A percentile compares a stretch with the other conserved stretches of the same genome.
Evolutionary conservation across 257 asterid species (phyloP).

Genomic region (Solanum chilense): DNA sequence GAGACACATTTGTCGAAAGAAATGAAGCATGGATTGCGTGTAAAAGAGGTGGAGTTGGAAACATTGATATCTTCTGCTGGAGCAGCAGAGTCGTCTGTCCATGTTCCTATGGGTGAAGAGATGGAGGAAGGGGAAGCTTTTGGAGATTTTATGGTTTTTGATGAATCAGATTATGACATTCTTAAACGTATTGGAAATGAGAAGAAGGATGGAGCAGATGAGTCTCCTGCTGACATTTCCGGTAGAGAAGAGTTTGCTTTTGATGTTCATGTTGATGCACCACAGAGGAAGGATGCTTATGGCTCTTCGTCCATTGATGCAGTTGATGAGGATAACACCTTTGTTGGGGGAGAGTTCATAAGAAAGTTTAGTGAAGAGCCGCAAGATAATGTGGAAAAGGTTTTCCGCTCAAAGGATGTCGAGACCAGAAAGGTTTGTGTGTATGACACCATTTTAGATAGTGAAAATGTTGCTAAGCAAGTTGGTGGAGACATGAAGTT

Average conservation of each 20-base stretch:
- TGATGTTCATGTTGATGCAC: conserved; percentile 13
- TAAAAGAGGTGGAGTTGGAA: conserved; percentile 68
- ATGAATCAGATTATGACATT: conserved; percentile 20
- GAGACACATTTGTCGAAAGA: conserved; percentile 18
- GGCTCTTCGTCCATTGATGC: conserved; percentile 5
- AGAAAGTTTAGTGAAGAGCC: conserved; percentile 7
- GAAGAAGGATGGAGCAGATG: conserved; percentile 13
- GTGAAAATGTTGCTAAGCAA: conserved; percentile 1
- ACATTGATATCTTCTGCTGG: conserved; percentile 36
- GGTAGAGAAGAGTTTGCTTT: conserved; percentile 9
- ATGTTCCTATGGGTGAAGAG: conserved; percentile 30
- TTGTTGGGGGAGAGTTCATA: conserved; percentile 15
- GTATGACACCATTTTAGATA: neutral
- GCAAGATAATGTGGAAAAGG: conserved; percentile 11
- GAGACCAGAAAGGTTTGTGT: conserved; percentile 11
- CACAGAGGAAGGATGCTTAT: conserved; percentile 1
- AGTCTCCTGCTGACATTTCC: conserved; percentile 13
- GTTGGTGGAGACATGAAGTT: neutral
- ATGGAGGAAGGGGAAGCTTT: conserved; percentile 81
- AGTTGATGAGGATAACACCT: conserved; percentile 12
- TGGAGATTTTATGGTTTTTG: conserved; percentile 30
- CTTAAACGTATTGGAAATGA: conserved; percentile 22
- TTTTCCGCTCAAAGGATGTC: conserved; percentile 7
- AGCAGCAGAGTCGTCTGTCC: conserved; percentile 10
- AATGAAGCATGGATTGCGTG: conserved; percentile 41